Evolutionary conservation across 352 stramenopile species (phyloP).

Genomic region (Globisporangium paroecandrum): DNA sequence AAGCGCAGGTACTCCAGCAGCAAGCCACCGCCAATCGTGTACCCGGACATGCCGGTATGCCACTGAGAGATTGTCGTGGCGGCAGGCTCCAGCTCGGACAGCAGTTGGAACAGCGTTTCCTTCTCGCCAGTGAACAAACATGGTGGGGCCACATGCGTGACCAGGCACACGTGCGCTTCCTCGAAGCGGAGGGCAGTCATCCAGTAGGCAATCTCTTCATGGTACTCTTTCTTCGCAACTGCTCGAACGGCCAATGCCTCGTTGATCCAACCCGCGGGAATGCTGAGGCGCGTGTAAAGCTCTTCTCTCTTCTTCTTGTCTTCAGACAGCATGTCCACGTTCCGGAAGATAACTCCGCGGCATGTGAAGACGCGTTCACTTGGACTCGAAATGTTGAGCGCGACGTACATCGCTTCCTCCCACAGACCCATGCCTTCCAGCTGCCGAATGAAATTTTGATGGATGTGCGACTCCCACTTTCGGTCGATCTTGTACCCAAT

Average conservation of each 20-base stretch:
- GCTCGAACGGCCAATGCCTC: conserved; percentile 61
- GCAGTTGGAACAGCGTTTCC: conserved; percentile 43
- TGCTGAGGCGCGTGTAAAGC: conserved; percentile 40
- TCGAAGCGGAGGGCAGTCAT: conserved; percentile 59
- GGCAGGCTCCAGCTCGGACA: conserved; percentile 57
- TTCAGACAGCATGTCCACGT: conserved; percentile 49
- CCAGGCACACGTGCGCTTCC: conserved; percentile 57
- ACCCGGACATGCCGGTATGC: conserved; percentile 43
- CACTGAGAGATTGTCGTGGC: conserved; percentile 57
- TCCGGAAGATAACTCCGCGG: conserved; percentile 59
- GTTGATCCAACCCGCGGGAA: conserved; percentile 67
- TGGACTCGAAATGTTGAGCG: conserved; percentile 64
- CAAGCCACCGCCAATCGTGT: conserved; percentile 54
- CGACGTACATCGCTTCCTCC: conserved; percentile 75
- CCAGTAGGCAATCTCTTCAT: conserved; percentile 74
- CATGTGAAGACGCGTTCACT: conserved; percentile 55
- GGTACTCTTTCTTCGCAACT: conserved; percentile 40
- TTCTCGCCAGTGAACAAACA: conserved; percentile 72
- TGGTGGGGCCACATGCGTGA: conserved; percentile 50
- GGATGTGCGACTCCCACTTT: conserved; percentile 74
- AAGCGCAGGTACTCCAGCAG: conserved; percentile 70
- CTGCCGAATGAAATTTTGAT: conserved; percentile 80
- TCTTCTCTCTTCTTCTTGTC: conserved; percentile 38
- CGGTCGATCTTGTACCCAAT: conserved; percentile 72
- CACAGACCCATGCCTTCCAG: conserved; percentile 61